These are phyloP conservation scores for Echeveria elegans DNA, from an alignment of 164 flowering plant species.

Conservation along the genomic window DNA sequence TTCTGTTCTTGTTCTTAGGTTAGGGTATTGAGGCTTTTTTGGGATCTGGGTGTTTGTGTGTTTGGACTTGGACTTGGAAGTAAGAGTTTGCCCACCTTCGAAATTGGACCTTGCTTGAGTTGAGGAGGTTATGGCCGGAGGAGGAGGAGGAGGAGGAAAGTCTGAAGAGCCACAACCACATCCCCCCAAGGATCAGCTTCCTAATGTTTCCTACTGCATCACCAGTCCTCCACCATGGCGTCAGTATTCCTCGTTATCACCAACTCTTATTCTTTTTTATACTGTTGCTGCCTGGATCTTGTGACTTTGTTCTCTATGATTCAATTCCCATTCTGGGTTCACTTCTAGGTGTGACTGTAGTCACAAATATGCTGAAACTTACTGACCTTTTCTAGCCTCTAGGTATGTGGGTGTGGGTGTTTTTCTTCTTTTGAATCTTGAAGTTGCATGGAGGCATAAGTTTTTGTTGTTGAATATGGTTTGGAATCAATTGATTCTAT, in stretches of 20 bases:
- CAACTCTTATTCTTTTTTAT: neutral
- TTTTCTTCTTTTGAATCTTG: neutral
- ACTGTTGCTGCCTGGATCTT: neutral
- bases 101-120: neutral
- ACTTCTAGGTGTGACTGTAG: neutral
- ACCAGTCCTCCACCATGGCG: slow-evolving; percentile 11
- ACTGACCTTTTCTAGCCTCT: neutral
- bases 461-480: neutral
- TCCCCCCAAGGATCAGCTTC: slow-evolving; percentile 10
- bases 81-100: too few relatives aligned
- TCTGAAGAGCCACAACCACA: slow-evolving; percentile 11
- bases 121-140: slow-evolving; percentile 3
- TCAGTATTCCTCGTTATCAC: neutral
- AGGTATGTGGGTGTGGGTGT: neutral
- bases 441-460: neutral
- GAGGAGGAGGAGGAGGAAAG: slow-evolving; percentile 9
- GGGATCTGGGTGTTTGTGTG: slow-evolving; percentile 3
- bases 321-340: neutral
- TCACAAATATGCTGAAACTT: neutral
- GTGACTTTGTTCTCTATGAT: neutral
- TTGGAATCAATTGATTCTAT: slow-evolving; percentile 1
- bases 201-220: slow-evolving; percentile 10
- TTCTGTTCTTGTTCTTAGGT: neutral
- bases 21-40: neutral
- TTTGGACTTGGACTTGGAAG: neutral